phyloP scores from a whole-genome alignment of 306 rosid genomes.

The Hippophae tibetana region DNA sequence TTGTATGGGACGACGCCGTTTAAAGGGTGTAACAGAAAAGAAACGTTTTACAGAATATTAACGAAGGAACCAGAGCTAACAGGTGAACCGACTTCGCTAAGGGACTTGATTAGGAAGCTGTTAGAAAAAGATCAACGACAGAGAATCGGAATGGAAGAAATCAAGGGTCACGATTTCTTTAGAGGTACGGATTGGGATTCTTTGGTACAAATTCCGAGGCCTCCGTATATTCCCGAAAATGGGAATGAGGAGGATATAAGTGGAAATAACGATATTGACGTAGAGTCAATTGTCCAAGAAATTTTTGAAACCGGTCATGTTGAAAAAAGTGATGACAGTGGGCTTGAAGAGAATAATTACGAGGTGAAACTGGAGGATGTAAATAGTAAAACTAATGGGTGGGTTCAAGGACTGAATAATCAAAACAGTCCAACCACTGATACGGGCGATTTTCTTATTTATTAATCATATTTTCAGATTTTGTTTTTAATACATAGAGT shows the following conservation, averaged over 20 bases:
- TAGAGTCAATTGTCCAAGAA: constrained; percentile 50
- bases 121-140: constrained; percentile 52
- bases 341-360: background rate
- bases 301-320: constrained; percentile 24
- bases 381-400: constrained; percentile 9
- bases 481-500: background rate
- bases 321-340: background rate
- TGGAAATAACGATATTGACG: constrained; percentile 27
- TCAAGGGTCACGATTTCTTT: constrained; percentile 67
- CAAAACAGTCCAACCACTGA: background rate
- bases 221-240: constrained; percentile 57
- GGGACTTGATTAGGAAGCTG: constrained; percentile 46
- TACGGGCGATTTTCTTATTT: constrained; percentile 27
- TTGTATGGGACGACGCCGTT: constrained; percentile 72
- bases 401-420: constrained; percentile 26
- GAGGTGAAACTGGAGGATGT: background rate
- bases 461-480: constrained; percentile 20
- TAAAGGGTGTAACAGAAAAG: constrained; percentile 51
- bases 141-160: constrained; percentile 48
- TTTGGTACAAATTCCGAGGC: constrained; percentile 41
- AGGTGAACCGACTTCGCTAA: constrained; percentile 45
- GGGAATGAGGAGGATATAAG: constrained; percentile 27
- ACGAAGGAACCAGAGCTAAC: constrained; percentile 30
- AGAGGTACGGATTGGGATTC: constrained; percentile 47
- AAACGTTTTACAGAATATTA: constrained; percentile 55